Percentiles rank a stretch among this genome's conserved stretches.
Conservation (phyloP, 164 flowering plant species). For the Vitis rotundifolia region DNA sequence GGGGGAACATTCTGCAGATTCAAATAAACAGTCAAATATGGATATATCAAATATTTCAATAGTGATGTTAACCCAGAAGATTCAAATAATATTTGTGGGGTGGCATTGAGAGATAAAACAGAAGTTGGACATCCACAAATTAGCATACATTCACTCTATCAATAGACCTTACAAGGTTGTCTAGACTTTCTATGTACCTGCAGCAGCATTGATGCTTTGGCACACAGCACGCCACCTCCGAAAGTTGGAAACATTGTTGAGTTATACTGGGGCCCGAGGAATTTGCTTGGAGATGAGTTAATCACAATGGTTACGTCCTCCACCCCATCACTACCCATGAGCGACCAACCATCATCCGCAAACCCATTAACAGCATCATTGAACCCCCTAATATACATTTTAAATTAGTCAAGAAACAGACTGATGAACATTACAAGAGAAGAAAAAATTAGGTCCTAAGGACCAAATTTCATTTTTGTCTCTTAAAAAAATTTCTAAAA, state of each 20-base stretch:
- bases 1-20: slow-evolving; percentile 73
- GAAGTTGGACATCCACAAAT: too few relatives aligned
- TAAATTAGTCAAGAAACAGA: not conserved
- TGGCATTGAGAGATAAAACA: not conserved
- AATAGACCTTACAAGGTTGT: too few relatives aligned
- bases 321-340: slow-evolving; percentile 64
- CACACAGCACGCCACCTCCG: slow-evolving; percentile 78
- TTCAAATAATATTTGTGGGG: not conserved
- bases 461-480: too few relatives aligned
- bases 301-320: slow-evolving; percentile 77
- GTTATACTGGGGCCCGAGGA: slow-evolving; percentile 47
- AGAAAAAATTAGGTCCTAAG: not conserved
- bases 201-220: slow-evolving; percentile 83
- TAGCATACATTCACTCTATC: too few relatives aligned
- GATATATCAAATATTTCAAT: too few relatives aligned
- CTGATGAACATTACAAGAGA: not conserved
- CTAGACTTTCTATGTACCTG: slow-evolving; percentile 39
- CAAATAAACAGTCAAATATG: not conserved
- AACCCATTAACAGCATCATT: slow-evolving; percentile 89
- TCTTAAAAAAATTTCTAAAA: too few relatives aligned
- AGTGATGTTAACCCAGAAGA: too few relatives aligned
- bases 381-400: slow-evolving; percentile 53
- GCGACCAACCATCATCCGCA: slow-evolving; percentile 85
- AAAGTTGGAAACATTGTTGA: slow-evolving; percentile 43
- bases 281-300: slow-evolving; percentile 65